Conservation (phyloP, 768 basidiomycete genomes). For the Podaxis rugospora region DNA sequence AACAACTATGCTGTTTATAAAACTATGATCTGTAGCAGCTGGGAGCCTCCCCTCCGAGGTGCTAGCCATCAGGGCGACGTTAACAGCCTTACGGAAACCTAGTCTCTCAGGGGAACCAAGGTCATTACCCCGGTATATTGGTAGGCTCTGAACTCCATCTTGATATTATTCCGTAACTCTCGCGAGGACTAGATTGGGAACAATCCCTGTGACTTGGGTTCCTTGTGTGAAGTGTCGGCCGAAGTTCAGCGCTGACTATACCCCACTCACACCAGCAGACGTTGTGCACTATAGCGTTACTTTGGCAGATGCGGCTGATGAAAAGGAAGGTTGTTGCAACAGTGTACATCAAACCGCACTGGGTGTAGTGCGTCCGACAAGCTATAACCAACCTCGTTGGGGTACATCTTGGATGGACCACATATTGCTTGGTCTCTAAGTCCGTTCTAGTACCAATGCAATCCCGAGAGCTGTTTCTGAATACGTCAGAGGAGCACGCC, state of each 20-base stretch:
- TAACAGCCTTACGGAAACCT: not conserved
- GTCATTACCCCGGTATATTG: not conserved
- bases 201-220: conserved; percentile 15
- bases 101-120: not conserved
- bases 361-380: conserved; percentile 13
- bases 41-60: not conserved
- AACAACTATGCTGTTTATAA: too few relatives aligned
- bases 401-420: conserved; percentile 6
- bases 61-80: not conserved
- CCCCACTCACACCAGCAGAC: conserved; percentile 13
- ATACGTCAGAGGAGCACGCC: not conserved
- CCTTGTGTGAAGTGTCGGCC: conserved; percentile 9
- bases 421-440: not conserved
- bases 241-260: not conserved
- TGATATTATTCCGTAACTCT: not conserved
- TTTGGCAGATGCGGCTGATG: conserved; percentile 11
- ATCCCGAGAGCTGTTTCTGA: conserved; percentile 14
- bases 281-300: conserved; percentile 12
- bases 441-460: conserved; percentile 10
- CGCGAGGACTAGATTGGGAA: conserved; percentile 19
- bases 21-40: not conserved
- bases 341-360: conserved; percentile 17
- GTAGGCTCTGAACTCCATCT: not conserved
- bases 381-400: not conserved
- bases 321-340: conserved; percentile 12